These are phyloP conservation scores for Daldinia decipiens DNA, from an alignment of 495 filamentous ascomycete genomes.

Conservation along the genomic window DNA sequence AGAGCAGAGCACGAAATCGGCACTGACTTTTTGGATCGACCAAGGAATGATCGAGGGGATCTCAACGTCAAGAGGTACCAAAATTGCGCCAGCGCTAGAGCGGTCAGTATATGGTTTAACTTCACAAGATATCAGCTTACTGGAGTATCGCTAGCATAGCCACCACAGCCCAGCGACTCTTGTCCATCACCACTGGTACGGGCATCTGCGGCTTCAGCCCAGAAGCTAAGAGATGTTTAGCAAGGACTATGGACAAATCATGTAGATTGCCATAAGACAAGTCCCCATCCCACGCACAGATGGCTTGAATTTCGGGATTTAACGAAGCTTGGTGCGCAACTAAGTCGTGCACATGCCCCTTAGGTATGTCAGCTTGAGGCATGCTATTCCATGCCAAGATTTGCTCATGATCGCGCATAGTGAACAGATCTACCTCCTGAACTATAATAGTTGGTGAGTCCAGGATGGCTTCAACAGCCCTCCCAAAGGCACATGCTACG, in stretches of 20 bases:
- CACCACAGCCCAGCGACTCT: constrained; percentile 56
- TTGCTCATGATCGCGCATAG: constrained; percentile 55
- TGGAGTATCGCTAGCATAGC: constrained; percentile 60
- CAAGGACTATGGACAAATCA: constrained; percentile 51
- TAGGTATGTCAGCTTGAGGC: constrained; percentile 48
- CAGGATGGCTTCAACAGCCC: constrained; percentile 56
- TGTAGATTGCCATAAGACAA: constrained; percentile 56
- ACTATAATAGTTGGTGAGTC: constrained; percentile 48
- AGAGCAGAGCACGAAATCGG: constrained; percentile 54
- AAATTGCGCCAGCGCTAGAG: constrained; percentile 54
- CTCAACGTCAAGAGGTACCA: constrained; percentile 57
- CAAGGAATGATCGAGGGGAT: constrained; percentile 54
- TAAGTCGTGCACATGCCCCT: constrained; percentile 51
- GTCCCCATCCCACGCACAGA: constrained; percentile 59
- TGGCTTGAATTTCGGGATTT: constrained; percentile 54
- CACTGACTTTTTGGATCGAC: constrained; percentile 54
- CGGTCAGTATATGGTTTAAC: not conserved
- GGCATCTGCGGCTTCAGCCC: constrained; percentile 56
- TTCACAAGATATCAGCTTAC: constrained; percentile 41
- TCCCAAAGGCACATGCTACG: constrained; percentile 55
- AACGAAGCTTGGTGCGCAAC: constrained; percentile 47
- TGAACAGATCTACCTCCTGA: constrained; percentile 57
- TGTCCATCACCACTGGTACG: constrained; percentile 59
- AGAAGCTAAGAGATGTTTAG: constrained; percentile 54
- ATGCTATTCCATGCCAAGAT: constrained; percentile 54